Conservation (phyloP, 495 filamentous ascomycete genomes). For the Parmelia sp. region DNA sequence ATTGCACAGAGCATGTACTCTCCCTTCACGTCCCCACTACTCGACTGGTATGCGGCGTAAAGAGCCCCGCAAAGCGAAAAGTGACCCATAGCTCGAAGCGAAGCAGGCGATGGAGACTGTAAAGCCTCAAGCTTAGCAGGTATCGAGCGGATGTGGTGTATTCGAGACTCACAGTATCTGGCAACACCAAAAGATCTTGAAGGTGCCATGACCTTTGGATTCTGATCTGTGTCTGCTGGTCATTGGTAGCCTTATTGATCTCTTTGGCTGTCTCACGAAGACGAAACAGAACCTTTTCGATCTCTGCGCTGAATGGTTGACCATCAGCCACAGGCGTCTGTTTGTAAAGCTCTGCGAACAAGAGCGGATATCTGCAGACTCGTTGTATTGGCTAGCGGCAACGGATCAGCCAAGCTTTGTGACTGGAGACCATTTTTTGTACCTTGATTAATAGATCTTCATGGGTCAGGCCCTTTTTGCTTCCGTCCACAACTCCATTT, state of each 20-base stretch:
- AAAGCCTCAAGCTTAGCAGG: constrained; percentile 8
- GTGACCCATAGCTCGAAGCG: constrained; percentile 73
- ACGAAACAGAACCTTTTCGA: constrained; percentile 64
- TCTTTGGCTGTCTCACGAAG: constrained; percentile 64
- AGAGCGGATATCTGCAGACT: constrained; percentile 83
- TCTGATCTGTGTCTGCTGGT: constrained; percentile 42
- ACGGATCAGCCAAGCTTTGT: background rate
- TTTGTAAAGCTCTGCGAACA: constrained; percentile 76
- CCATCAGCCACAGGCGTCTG: constrained; percentile 79
- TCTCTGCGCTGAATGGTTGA: constrained; percentile 68
- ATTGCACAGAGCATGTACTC: constrained; percentile 85
- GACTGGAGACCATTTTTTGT: constrained; percentile 4
- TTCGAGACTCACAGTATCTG: constrained; percentile 55
- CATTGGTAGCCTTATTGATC: constrained; percentile 72
- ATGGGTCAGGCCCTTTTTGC: constrained; percentile 69
- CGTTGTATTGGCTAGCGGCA: constrained; percentile 76
- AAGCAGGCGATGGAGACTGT: constrained; percentile 37
- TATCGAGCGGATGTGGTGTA: background rate
- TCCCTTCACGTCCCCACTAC: constrained; percentile 53
- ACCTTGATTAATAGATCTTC: constrained; percentile 91
- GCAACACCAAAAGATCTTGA: constrained; percentile 69
- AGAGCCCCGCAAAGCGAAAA: constrained; percentile 80
- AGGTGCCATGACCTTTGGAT: constrained; percentile 71
- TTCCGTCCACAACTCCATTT: constrained; percentile 54
- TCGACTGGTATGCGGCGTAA: constrained; percentile 73